Base-by-base conservation (phyloP, 2,329 filamentous ascomycete genomes). In the Exophiala sp. region DNA sequence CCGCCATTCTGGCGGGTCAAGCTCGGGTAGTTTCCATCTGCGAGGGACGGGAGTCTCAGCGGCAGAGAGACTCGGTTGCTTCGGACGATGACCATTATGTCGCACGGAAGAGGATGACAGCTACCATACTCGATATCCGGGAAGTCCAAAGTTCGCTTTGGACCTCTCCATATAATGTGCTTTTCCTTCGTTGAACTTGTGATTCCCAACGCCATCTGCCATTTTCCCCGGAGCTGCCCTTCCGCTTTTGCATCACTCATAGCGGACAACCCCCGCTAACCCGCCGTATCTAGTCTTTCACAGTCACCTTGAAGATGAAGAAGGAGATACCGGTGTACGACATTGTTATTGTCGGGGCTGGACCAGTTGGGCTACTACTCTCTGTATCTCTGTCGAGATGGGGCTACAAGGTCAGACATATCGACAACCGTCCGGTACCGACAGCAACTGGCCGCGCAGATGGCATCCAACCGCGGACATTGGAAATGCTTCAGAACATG, bases 401-500 rank as follows among this genome's bases (percentile, higher is more conserved):
- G 88, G 90, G 90, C 16, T 96, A 95, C 75, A 88, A 82, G 67
- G 88, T 96, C 68, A 95, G 91, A 74, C 88, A 95, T 70, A 88
- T 95, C 64, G 90, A 95, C 71, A 95, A 94, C 70, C 79, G 89
- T 52, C 76, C 88, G 1, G 86, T 91, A 63, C 89, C 89, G 13
- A 95, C 89, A 10, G 73, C 81, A 2, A 95, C 88, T 16, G 89
- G 89, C 46, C 86, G 89, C 57, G 90, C 89, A 48, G 89, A 95
- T 69, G 89, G 88, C 55, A 94, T 96, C 50, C 89, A 95, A 70
- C 89, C 89, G 30, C 83, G 90, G 32, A 94, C 89, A 0, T 75
- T 94, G 19, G 89, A 95, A 61, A 78, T 95, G 13, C 75, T 95
- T 41, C 82, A 86, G 45, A 95, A 95, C 64, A 88, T 95, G 83